These are phyloP conservation scores for Amylocystis lapponica DNA, from an alignment of 768 basidiomycete species.

Conservation along the genomic window DNA sequence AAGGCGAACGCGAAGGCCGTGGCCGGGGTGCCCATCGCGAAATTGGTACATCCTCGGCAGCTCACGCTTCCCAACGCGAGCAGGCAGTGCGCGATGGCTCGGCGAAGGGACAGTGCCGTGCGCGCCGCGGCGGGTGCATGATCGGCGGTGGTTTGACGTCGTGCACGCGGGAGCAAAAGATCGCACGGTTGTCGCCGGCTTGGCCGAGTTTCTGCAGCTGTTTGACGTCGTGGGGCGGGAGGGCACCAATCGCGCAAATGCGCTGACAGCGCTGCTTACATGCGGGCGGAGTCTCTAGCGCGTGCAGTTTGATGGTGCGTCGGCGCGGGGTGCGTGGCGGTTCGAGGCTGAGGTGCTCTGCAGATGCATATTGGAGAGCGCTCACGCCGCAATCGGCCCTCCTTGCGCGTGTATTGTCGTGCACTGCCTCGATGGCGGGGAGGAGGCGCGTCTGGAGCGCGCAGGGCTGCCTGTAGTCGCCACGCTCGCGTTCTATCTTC, in stretches of 20 bases:
- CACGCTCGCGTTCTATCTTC: slow-evolving; percentile 35
- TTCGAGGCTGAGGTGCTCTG: no score
- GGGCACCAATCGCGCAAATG: slow-evolving; percentile 29
- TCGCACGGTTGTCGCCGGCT: slow-evolving; percentile 13
- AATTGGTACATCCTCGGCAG: slow-evolving; percentile 27
- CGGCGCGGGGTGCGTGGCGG: no score
- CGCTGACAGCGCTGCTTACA: slow-evolving; percentile 38
- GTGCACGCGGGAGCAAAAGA: slow-evolving; percentile 19
- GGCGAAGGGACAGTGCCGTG: slow-evolving; percentile 42
- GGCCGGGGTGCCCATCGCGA: slow-evolving; percentile 10
- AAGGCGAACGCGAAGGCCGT: not conserved
- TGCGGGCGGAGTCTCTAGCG: no score
- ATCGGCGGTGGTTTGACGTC: slow-evolving; percentile 39
- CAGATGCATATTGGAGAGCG: slow-evolving; percentile 37
- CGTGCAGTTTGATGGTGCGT: slow-evolving; percentile 36
- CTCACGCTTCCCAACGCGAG: slow-evolving; percentile 37
- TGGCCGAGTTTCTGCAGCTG: slow-evolving; percentile 26
- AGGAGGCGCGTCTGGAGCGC: slow-evolving; percentile 34
- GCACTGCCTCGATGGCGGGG: slow-evolving; percentile 31
- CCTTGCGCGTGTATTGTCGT: slow-evolving; percentile 40
- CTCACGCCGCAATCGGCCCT: slow-evolving; percentile 40
- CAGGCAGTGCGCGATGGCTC: slow-evolving; percentile 39
- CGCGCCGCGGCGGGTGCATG: slow-evolving; percentile 37
- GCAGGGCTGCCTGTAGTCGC: slow-evolving; percentile 40
- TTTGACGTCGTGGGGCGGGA: slow-evolving; percentile 15